Evolutionary conservation across 176 grass and related monocot genomes (phyloP), one percentile per base, ranked within the genome.

Genomic region (Rhynchospora tenuis): DNA sequence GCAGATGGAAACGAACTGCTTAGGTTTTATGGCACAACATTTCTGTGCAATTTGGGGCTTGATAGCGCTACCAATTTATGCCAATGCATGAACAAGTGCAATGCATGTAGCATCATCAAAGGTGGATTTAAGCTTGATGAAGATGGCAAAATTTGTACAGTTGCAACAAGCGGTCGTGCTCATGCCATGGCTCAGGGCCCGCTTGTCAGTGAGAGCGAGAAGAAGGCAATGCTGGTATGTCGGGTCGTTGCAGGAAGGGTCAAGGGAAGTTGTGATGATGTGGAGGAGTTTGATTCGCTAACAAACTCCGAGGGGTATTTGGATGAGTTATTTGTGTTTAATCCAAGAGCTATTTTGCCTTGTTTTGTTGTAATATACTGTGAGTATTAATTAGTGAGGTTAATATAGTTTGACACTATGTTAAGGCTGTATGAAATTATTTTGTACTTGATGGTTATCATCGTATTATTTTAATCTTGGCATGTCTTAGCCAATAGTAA

Each of bases 1-100:
- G 97, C 97, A 2, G 97, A 99, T 27, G 97, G 97, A 45, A 99
- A 99, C 68, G 97, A 99, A 77, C 81, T 99, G 0, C 89, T 99
- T 38, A 73, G 91, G 29, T 99, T 99, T 86, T 70, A 94, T 46
- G 89, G 88, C 77, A 92, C 91, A 13, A 90, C 93, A 45, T 89
- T 92, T 54, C 42, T 29, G 26, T 99, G 97, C 73, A 87, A 88
- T 7, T 66, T 99, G 15, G 88, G 89, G 29, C 28, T 81, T 26
- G 64, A 46, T 56, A 86, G 81, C 3, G 50, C 75, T 55, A 86
- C 89, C 6, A 68, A 80, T 70, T 75, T 94, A 23, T 99, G 97
- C 87, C 66, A 58, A 52, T 75, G 50, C 85, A 16, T 12, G 83
- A 51, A 23, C 69, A 47, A 63, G 12, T 99, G 97, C 88, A 89